Evolutionary conservation across 163 green algal genomes (phyloP), one percentile per base, ranked within the genome.

Genomic region (Prototheca wickerhamii): DNA sequence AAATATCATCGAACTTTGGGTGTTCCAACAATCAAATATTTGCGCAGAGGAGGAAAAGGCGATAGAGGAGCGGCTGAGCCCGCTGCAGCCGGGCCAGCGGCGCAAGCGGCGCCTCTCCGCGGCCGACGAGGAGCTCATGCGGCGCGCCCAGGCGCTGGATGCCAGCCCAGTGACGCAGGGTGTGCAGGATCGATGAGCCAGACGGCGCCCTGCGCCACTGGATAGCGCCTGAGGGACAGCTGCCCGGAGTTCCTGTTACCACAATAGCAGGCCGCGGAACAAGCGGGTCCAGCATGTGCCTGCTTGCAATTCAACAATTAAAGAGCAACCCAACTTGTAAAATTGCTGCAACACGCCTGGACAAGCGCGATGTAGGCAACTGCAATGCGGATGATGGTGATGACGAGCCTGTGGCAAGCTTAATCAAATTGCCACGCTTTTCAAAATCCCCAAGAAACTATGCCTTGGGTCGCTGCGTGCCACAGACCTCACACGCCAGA

Each of bases 401-500:
- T 33, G 52, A 21, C 29, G 52, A 15, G 52, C 12, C 30, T 59
- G 29, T 8, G 52, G 10, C 12, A 10, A 15, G 37, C 15, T 21
- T 15, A 44, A 10, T 15, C 37, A 44, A 15, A 15, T 15, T 15
- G 1, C 37, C 10, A 15, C 37, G 37, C 37, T 15, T n/a, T n/a
- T n/a, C n/a, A n/a, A n/a, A 2, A 15, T 10, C 10, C 37, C 0
- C 37, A 15, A 15, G 37, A 10, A 15, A 10, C 37, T 10, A 10
- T 15, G 37, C 37, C 37, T 1, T 10, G 55, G 43, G 65, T 75
- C 2, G 33, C n/a, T n/a, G 49, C 25, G 32, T 30, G 17, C 21
- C 25, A 32, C 70, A 77, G 42, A 77, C 69, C 37, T 61, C 58
- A 50, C 70, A 77, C 52, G 15, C 37, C 37, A 21, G 10, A 15